Evolutionary conservation across 2,329 filamentous ascomycete species (phyloP).

Genomic region (Thelonectria rubi): DNA sequence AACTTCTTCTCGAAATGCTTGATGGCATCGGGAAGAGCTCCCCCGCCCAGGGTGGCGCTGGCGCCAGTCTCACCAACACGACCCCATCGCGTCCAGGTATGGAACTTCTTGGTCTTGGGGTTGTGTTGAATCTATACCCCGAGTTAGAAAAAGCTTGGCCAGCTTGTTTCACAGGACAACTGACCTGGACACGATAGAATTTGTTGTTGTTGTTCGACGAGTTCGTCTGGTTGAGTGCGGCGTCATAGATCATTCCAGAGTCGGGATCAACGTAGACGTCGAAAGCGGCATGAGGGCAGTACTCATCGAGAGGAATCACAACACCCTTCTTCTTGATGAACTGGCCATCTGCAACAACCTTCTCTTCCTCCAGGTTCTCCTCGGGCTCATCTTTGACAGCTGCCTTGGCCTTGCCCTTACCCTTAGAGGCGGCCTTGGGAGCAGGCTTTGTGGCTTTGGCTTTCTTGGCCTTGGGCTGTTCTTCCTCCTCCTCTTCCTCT

Average conservation of each 20-base stretch:
- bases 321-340: constrained; percentile 57
- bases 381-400: constrained; percentile 35
- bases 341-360: constrained; percentile 53
- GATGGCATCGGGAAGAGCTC: constrained; percentile 55
- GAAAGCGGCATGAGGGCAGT: constrained; percentile 48
- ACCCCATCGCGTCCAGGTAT: constrained; percentile 83
- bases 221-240: constrained; percentile 81
- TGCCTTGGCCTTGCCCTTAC: constrained; percentile 35
- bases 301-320: constrained; percentile 61
- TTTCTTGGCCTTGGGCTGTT: constrained; percentile 45
- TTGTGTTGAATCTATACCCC: constrained; percentile 54
- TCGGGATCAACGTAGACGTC: constrained; percentile 72
- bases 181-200: constrained; percentile 78
- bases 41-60: constrained; percentile 53
- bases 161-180: constrained; percentile 16
- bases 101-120: constrained; percentile 51
- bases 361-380: constrained; percentile 45
- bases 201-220: constrained; percentile 80
- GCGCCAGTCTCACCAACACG: constrained; percentile 73
- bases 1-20: constrained; percentile 68
- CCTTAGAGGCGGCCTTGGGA: constrained; percentile 24
- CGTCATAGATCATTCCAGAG: constrained; percentile 75
- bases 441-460: constrained; percentile 29
- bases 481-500: constrained; percentile 35
- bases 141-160: constrained; percentile 14